Base-by-base conservation (phyloP, 139 green algal genomes). In the Dunaliella primolecta region DNA sequence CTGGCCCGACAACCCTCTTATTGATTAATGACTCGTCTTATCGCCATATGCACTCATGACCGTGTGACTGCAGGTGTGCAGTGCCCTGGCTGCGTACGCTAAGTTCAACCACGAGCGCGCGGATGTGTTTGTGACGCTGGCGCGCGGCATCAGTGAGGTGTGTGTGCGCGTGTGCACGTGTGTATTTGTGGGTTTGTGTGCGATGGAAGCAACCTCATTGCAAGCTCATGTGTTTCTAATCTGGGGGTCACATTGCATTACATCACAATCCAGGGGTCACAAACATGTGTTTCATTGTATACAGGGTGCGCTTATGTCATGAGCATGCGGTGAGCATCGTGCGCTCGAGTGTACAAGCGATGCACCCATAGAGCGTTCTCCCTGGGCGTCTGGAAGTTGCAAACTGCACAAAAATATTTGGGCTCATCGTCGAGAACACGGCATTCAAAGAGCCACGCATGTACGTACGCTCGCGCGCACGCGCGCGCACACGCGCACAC, bases 41-140 rank as follows among this genome's bases (percentile, higher is more conserved):
- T n/a, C n/a, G n/a, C n/a, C n/a, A n/a, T n/a, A n/a, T n/a, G n/a
- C n/a, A n/a, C n/a, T n/a, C n/a, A n/a, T n/a, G n/a, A n/a, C n/a
- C n/a, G n/a, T n/a, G n/a, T n/a, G n/a, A n/a, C n/a, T 64, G 1
- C 37, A 86, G 77, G 76, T 90, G 3, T 77, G 76, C 7, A 80
- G 31, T 15, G 88, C 83, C 1, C 87, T 91, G n/a, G 74, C 85
- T 0, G 85, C 80, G 0, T 91, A 84, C 78, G 81, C 83, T 23
- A 91, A 91, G 88, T 85, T 83, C 33, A 83, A 84, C 30, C 85
- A 89, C 37, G 88, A 89, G 78, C 88, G 88, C 75, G 88, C 78
- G 20, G 88, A 91, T 46, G 70, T 89, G 76, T 88, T 91, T 56
- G 31, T 84, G 2, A 81, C 88, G 0, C 83, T 91, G 32, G 83